Evolutionary conservation across 768 basidiomycete species (phyloP).

Genomic region (Russula brevipes): DNA sequence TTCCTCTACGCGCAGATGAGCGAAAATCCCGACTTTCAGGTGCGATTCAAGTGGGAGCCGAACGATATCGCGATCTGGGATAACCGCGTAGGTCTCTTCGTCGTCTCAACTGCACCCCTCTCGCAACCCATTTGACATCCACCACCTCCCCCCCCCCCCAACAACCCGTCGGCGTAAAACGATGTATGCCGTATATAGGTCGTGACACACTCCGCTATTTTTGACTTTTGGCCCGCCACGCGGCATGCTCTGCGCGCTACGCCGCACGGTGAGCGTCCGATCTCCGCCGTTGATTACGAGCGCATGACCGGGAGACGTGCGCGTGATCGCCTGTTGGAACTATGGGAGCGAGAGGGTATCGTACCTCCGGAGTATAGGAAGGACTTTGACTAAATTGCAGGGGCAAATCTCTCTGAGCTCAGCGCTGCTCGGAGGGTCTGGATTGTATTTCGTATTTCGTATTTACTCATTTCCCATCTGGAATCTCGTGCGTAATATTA

Average conservation of each 20-base stretch:
- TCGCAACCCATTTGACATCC: not conserved
- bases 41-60: conserved; percentile 71
- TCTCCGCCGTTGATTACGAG: conserved; percentile 71
- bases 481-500: not conserved
- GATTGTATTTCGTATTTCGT: not conserved
- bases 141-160: not conserved
- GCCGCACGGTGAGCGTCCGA: conserved; percentile 73
- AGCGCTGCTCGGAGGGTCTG: no score
- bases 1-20: conserved; percentile 70
- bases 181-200: conserved; percentile 38
- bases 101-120: not conserved
- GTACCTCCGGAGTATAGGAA: conserved; percentile 35
- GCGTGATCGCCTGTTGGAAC: conserved; percentile 66
- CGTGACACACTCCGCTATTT: conserved; percentile 73
- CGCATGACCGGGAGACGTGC: conserved; percentile 57
- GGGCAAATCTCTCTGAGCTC: conserved; percentile 57
- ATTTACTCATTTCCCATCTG: no score
- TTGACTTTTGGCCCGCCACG: conserved; percentile 74
- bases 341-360: conserved; percentile 65
- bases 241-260: conserved; percentile 79
- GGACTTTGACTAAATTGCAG: conserved; percentile 36
- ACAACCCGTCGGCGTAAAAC: not conserved
- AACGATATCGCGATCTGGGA: conserved; percentile 86
- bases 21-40: conserved; percentile 67
- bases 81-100: conserved; percentile 53